Evolutionary conservation across 495 filamentous ascomycete genomes (phyloP), one percentile per base, ranked within the genome.

Genomic region (Pseudoneurospora amorphoporcata): DNA sequence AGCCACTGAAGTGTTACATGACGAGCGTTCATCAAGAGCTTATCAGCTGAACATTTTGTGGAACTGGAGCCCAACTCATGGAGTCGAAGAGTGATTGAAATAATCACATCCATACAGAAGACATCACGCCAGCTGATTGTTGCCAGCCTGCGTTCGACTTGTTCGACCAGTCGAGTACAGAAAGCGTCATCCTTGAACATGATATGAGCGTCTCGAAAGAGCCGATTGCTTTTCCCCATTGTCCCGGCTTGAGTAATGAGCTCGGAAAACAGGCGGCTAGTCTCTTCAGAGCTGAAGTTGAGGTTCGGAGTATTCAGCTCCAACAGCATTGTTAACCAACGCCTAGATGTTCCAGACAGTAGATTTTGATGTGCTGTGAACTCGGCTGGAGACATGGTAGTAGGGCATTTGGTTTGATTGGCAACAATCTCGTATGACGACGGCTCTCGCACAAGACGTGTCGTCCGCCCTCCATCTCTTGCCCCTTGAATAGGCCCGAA

Each of bases 361-460:
- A 90, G 75, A 5, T 76, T 79, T 73, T 88, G 86, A 74, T 81
- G 88, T 4, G 85, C 78, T 70, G 81, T 81, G 58, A 85, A 89
- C 70, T 88, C 87, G 72, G 85, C 83, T 1, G 83, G 69, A 37
- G 81, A 83, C 19, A 88, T 69, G 4, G 79, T 76, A 5, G 77
- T 42, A 1, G 88, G 87, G 69, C 86, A 88, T 32, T 79, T 78
- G 0, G 76, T 82, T 68, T 89, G 85, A 37, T 81, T 86, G 1
- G 87, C 88, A 40, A 91, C 81, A 4, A 86, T 76, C 69, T 88
- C 79, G 77, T 90, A 86, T 38, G 85, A 89, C 8, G 86, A 85
- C 32, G 82, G 87, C 8, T 84, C 84, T 35, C 53, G 53, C 32
- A 37, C 29, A 17, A 65, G 53, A 65, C 6, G 53, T 65, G 53